These are phyloP conservation scores for Cyclotella kingstonii DNA, from an alignment of 108 stramenopile species.

Conservation along the genomic window DNA sequence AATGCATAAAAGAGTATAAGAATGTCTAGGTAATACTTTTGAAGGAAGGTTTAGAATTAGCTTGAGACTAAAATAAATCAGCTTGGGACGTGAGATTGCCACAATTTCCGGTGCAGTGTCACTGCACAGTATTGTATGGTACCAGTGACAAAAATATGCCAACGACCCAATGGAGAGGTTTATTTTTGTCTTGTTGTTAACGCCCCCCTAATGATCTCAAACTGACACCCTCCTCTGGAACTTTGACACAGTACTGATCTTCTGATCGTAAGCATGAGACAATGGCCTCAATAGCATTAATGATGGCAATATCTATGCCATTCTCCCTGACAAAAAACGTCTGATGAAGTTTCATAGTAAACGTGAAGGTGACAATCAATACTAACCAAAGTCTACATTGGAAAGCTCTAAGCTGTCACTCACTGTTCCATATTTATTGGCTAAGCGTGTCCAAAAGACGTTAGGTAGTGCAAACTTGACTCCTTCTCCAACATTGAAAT, in stretches of 20 bases:
- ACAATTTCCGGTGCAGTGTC: no score
- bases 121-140: no score
- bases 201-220: slow-evolving; percentile 57
- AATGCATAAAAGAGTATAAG: background rate
- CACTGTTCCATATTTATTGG: slow-evolving; percentile 75
- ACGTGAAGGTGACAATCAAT: background rate
- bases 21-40: no score
- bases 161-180: background rate
- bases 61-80: no score
- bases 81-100: no score
- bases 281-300: slow-evolving; percentile 81
- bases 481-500: slow-evolving; percentile 89
- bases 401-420: no score
- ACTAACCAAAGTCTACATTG: no score
- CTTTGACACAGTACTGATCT: slow-evolving; percentile 74
- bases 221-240: slow-evolving; percentile 72
- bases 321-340: slow-evolving; percentile 84
- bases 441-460: slow-evolving; percentile 84
- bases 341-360: background rate
- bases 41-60: no score
- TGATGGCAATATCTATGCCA: slow-evolving; percentile 80
- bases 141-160: background rate
- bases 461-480: slow-evolving; percentile 83
- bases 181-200: background rate
- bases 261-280: slow-evolving; percentile 77